Evolutionary conservation across 495 filamentous ascomycete genomes (phyloP).

Genomic region (Alectoria sarmentosa): DNA sequence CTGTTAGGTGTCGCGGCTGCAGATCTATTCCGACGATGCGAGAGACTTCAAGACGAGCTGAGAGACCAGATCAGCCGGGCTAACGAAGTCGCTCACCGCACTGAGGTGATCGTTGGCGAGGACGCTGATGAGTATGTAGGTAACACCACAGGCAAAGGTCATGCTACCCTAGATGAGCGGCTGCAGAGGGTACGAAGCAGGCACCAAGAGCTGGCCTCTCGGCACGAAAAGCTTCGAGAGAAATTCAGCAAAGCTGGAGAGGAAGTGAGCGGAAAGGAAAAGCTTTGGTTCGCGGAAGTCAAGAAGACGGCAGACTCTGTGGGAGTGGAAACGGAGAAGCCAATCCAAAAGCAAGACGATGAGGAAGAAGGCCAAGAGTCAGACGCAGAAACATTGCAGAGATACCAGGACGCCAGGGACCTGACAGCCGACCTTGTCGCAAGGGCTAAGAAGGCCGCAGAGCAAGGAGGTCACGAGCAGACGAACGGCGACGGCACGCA

Average conservation of each 20-base stretch:
- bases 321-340: conserved; percentile 19
- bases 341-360: conserved; percentile 28
- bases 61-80: conserved; percentile 61
- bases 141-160: conserved; percentile 32
- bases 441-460: conserved; percentile 37
- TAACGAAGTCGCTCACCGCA: conserved; percentile 56
- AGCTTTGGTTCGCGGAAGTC: conserved; percentile 60
- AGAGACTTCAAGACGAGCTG: conserved; percentile 64
- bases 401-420: conserved; percentile 31
- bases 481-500: conserved; percentile 29
- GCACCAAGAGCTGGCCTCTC: conserved; percentile 51
- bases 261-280: conserved; percentile 68
- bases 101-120: conserved; percentile 59
- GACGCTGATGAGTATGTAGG: conserved; percentile 41
- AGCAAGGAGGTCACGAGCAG: conserved; percentile 21
- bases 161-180: conserved; percentile 45
- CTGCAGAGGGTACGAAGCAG: conserved; percentile 50
- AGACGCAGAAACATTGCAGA: conserved; percentile 10
- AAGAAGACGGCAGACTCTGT: conserved; percentile 39
- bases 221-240: conserved; percentile 58
- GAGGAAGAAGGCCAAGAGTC: conserved; percentile 28
- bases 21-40: conserved; percentile 73
- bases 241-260: conserved; percentile 51
- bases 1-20: conserved; percentile 65
- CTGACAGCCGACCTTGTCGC: conserved; percentile 47